phyloP scores from a whole-genome alignment of 75 land plant genomes.

The Cunninghamia lanceolata region DNA sequence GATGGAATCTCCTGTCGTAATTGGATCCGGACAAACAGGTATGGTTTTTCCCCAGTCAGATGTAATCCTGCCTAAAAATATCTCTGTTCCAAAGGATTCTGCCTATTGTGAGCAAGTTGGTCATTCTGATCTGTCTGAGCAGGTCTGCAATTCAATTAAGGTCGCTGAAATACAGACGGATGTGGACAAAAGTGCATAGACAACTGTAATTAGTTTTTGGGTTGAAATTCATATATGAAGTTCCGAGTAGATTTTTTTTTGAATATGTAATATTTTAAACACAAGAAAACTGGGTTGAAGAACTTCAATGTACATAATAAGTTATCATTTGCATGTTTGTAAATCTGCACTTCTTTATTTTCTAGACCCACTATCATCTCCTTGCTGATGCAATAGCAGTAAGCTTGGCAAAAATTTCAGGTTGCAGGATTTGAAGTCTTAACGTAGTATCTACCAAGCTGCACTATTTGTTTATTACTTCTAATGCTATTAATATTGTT shows the following conservation, averaged over 20 bases:
- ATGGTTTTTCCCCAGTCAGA: neutral
- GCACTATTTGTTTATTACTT: neutral
- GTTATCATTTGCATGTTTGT: neutral
- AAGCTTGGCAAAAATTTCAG: neutral
- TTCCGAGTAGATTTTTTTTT: neutral
- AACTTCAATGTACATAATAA: neutral
- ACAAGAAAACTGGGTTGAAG: neutral
- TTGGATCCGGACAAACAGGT: neutral
- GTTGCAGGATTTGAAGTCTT: neutral
- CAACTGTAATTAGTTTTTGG: neutral
- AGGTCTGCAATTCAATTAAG: neutral
- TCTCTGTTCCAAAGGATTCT: neutral
- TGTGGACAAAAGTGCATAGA: conserved; percentile 2
- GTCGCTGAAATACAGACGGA: conserved; percentile 4
- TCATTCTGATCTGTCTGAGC: neutral
- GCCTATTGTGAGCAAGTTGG: neutral
- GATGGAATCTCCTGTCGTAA: neutral
- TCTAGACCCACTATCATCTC: neutral
- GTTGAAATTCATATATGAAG: neutral
- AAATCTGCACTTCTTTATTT: neutral
- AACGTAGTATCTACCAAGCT: neutral
- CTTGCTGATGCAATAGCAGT: neutral
- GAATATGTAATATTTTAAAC: neutral
- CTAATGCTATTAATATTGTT: neutral
- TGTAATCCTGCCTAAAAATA: neutral